These are phyloP conservation scores for Tolypocladium sp. DNA, from an alignment of 2,329 filamentous ascomycete species.

Conservation along the genomic window DNA sequence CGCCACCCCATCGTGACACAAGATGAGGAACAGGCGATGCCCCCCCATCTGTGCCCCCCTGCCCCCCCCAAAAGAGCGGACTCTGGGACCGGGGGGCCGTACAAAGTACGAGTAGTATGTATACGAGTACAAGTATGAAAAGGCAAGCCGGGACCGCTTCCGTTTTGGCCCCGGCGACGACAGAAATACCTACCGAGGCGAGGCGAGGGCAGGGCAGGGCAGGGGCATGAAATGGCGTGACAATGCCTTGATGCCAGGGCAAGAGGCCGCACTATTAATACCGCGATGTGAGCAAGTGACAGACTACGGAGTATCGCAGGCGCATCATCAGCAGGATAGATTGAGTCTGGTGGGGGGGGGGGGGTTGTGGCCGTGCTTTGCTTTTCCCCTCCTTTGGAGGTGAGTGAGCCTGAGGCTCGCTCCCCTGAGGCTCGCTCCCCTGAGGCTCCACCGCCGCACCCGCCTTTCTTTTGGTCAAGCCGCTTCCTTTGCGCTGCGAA, in stretches of 20 bases:
- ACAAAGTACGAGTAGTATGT: too few relatives aligned
- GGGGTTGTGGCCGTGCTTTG: background rate
- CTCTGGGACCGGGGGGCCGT: background rate
- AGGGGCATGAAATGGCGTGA: background rate
- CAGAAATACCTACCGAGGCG: background rate
- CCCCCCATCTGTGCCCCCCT: background rate
- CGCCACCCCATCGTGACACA: background rate
- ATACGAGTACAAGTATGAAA: too few relatives aligned
- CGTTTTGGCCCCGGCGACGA: background rate
- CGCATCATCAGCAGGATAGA: too few relatives aligned
- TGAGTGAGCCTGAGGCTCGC: too few relatives aligned
- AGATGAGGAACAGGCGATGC: background rate
- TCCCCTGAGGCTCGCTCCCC: too few relatives aligned
- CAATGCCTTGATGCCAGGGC: background rate
- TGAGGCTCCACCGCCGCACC: background rate
- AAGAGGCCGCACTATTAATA: too few relatives aligned
- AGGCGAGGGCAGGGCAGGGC: background rate
- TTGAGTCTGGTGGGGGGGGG: background rate
- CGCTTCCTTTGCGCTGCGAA: background rate
- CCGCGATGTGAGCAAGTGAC: too few relatives aligned
- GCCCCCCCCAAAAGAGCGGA: background rate
- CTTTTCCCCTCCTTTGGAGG: background rate
- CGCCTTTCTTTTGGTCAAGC: background rate
- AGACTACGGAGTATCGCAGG: too few relatives aligned
- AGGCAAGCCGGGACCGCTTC: background rate